These are phyloP conservation scores for Cardiospermum halicacabum DNA, from an alignment of 345 rosid genomes.

Conservation along the genomic window DNA sequence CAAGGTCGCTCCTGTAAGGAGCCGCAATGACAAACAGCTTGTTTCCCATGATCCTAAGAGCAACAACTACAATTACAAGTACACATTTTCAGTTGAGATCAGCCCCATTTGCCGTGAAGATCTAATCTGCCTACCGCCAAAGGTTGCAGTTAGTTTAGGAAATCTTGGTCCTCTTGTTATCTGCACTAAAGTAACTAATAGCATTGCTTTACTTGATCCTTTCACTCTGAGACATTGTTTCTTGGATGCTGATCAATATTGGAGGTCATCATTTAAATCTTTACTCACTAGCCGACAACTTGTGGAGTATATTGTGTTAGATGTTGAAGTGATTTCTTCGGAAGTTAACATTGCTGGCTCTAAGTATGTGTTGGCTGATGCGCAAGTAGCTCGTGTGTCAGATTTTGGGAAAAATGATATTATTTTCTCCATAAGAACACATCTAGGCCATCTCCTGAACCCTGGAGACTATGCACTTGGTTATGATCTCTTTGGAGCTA, in stretches of 20 bases:
- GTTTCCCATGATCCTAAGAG: conserved; percentile 20
- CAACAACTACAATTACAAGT: conserved; percentile 16
- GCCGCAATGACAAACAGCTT: conserved; percentile 15
- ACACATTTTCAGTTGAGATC: conserved; percentile 14
- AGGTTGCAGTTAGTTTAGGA: conserved; percentile 24
- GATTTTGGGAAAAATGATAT: conserved; percentile 18
- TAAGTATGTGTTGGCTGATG: conserved; percentile 26
- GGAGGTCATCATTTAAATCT: conserved; percentile 16
- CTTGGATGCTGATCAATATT: conserved; percentile 17
- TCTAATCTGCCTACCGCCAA: conserved; percentile 30
- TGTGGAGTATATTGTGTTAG: conserved; percentile 16
- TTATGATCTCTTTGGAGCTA: conserved; percentile 12
- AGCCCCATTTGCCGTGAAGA: conserved; percentile 35
- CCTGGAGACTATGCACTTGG: conserved; percentile 15
- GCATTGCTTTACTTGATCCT: conserved; percentile 16
- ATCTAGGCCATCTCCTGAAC: conserved; percentile 13
- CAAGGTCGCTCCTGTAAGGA: conserved; percentile 11
- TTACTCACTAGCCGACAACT: conserved; percentile 19
- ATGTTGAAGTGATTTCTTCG: conserved; percentile 10
- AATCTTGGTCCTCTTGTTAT: conserved; percentile 22
- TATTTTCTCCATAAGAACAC: conserved; percentile 12
- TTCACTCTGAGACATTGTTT: conserved; percentile 12
- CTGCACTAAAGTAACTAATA: conserved; percentile 14
- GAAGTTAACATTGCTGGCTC: conserved; percentile 20
- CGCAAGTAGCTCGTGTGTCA: conserved; percentile 24